phyloP scores from a whole-genome alignment of 768 basidiomycete genomes.

The Xerocomellus intermedius region DNA sequence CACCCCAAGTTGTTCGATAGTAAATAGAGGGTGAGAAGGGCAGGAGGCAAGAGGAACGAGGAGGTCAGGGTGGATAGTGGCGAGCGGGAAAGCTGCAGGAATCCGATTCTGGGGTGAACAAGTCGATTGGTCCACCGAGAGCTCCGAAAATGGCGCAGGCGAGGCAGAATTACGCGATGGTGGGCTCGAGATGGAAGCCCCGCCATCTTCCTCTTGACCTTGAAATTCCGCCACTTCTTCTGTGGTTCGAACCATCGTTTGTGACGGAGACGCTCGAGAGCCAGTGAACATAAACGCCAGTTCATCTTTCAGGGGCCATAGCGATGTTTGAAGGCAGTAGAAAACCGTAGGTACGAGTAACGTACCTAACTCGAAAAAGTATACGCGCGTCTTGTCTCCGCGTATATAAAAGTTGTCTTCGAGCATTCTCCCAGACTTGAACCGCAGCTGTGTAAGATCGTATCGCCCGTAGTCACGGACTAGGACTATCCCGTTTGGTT shows the following conservation, averaged over 20 bases:
- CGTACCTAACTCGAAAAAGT: slow-evolving; percentile 89
- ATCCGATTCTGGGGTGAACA: background rate
- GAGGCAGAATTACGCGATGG: slow-evolving; percentile 2
- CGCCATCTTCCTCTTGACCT: slow-evolving; percentile 17
- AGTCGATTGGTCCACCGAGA: background rate
- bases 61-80: slow-evolving; percentile 38
- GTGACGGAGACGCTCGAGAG: slow-evolving; percentile 36
- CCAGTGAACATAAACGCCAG: slow-evolving; percentile 81
- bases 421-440: slow-evolving; percentile 83
- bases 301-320: slow-evolving; percentile 54
- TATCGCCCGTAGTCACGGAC: slow-evolving; percentile 94
- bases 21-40: slow-evolving; percentile 63
- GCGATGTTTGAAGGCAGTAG: background rate
- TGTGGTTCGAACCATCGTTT: slow-evolving; percentile 30
- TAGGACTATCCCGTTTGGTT: slow-evolving; percentile 81
- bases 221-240: slow-evolving; percentile 37
- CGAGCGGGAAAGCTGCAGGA: background rate
- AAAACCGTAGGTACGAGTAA: background rate
- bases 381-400: slow-evolving; percentile 96
- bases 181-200: slow-evolving; percentile 1
- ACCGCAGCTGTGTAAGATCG: slow-evolving; percentile 92
- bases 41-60: slow-evolving; percentile 21
- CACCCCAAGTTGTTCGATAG: slow-evolving; percentile 81
- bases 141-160: background rate
- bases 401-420: slow-evolving; percentile 95